These are phyloP conservation scores for Podospora sp. DNA, from an alignment of 495 filamentous ascomycete genomes.

Conservation along the genomic window DNA sequence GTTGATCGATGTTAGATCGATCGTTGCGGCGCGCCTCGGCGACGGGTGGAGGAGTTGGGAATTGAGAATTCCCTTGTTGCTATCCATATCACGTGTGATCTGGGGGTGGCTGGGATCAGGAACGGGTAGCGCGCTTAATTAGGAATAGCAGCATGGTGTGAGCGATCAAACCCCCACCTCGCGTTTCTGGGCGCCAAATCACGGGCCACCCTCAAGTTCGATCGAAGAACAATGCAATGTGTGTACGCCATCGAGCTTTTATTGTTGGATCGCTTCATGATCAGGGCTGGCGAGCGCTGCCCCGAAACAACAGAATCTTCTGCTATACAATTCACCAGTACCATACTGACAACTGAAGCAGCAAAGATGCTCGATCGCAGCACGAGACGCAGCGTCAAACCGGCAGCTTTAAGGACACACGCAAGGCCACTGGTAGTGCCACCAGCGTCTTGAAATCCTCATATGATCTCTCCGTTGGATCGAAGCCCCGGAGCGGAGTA, in stretches of 20 bases:
- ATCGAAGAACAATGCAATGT: not conserved
- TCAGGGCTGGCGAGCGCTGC: not conserved
- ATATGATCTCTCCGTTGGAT: no score
- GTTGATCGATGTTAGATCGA: not conserved
- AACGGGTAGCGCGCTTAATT: not conserved
- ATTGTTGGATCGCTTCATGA: not conserved
- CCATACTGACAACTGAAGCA: not conserved
- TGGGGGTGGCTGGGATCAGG: not conserved
- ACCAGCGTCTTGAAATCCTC: no score
- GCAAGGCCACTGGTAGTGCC: no score
- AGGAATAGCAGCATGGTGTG: not conserved
- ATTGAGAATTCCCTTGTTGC: not conserved
- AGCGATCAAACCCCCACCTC: not conserved
- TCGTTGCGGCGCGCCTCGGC: not conserved
- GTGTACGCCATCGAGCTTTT: not conserved
- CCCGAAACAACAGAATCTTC: no score
- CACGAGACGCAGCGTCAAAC: no score
- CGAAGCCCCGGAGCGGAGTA: no score
- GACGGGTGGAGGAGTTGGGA: not conserved
- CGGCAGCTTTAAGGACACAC: no score
- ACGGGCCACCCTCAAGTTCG: not conserved
- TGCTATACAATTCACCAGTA: no score
- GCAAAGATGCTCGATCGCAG: no score
- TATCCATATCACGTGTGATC: slow-evolving; percentile 3
- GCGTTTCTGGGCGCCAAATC: no score